Conservation (phyloP, 2,329 filamentous ascomycete genomes). For the Basipetospora sp. region DNA sequence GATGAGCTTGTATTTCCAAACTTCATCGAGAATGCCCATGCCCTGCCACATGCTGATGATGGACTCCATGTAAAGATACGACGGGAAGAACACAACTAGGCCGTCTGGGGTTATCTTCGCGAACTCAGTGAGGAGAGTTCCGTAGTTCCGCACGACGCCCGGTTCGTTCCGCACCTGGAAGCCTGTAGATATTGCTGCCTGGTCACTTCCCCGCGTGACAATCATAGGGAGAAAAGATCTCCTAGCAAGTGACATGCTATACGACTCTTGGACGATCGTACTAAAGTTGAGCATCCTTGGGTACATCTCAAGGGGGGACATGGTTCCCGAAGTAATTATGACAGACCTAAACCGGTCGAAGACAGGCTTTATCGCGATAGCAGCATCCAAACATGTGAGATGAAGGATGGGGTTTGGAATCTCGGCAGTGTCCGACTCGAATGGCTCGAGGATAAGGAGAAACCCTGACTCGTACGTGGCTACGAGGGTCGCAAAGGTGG, state of each 20-base stretch:
- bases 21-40: constrained; percentile 92
- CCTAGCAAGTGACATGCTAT: constrained; percentile 87
- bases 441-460: constrained; percentile 89
- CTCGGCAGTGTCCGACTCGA: constrained; percentile 85
- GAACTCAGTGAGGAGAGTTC: constrained; percentile 83
- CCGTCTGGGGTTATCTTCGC: constrained; percentile 91
- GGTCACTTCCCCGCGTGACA: constrained; percentile 85
- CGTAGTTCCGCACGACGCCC: constrained; percentile 93
- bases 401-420: constrained; percentile 95
- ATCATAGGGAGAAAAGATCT: constrained; percentile 97
- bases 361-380: constrained; percentile 93
- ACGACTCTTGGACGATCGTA: constrained; percentile 90
- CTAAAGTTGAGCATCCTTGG: constrained; percentile 94
- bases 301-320: constrained; percentile 96
- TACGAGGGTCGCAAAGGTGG: constrained; percentile 88
- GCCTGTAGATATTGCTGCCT: constrained; percentile 79
- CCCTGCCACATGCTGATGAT: constrained; percentile 99
- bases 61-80: constrained; percentile 96
- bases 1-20: constrained; percentile 98
- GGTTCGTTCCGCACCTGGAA: constrained; percentile 94
- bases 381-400: constrained; percentile 90
- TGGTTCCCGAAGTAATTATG: constrained; percentile 94
- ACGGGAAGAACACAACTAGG: constrained; percentile 98
- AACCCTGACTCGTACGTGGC: constrained; percentile 97
- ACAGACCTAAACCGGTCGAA: constrained; percentile 96